phyloP scores from a whole-genome alignment of 1,284 basidiomycete species.

The Moesziomyces antarcticus region DNA sequence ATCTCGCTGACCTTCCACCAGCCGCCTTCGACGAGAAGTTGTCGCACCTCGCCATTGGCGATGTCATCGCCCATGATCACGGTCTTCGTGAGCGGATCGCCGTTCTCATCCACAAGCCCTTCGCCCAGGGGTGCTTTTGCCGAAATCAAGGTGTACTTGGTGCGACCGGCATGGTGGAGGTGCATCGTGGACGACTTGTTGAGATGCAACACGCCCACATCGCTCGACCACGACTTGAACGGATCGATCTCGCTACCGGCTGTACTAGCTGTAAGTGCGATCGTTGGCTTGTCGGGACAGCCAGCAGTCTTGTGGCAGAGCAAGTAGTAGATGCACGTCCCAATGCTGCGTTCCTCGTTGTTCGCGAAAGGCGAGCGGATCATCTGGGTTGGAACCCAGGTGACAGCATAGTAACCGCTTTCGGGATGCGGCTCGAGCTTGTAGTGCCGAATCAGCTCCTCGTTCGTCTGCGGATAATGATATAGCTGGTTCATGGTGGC shows the following conservation, averaged over 20 bases:
- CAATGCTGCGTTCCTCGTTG: conserved; percentile 30
- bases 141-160: conserved; percentile 52
- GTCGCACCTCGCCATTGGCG: conserved; percentile 43
- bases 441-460: conserved; percentile 39
- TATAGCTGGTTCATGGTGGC: conserved; percentile 17
- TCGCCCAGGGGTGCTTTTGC: conserved; percentile 41
- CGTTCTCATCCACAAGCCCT: conserved; percentile 28
- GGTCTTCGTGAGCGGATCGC: conserved; percentile 33
- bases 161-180: conserved; percentile 46
- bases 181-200: conserved; percentile 54
- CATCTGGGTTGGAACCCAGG: conserved; percentile 27
- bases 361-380: conserved; percentile 44
- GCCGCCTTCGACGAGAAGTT: conserved; percentile 46
- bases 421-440: conserved; percentile 51
- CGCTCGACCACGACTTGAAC: conserved; percentile 42
- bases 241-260: conserved; percentile 19
- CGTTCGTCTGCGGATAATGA: conserved; percentile 38
- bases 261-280: conserved; percentile 2
- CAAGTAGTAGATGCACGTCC: conserved; percentile 50
- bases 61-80: conserved; percentile 50
- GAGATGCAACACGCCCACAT: conserved; percentile 45
- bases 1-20: conserved; percentile 58
- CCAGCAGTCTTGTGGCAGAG: conserved; percentile 37
- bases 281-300: conserved; percentile 11
- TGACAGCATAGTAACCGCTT: conserved; percentile 47